Conservation (phyloP, 2,329 filamentous ascomycete genomes). For the Balansia obtecta region DNA sequence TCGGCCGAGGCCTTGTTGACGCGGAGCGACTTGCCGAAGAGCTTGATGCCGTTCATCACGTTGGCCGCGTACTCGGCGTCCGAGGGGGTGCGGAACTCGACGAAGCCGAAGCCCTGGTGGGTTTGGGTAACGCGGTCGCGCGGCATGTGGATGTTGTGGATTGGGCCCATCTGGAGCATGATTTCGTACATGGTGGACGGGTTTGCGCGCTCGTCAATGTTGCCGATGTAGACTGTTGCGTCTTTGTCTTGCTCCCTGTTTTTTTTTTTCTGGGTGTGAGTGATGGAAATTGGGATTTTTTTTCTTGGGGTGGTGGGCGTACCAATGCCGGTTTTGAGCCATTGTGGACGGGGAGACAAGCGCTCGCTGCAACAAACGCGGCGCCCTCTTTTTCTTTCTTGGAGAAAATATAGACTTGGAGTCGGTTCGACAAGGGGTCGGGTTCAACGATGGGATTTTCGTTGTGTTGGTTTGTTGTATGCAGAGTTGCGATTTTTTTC, state of each 20-base stretch:
- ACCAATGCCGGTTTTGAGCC: conserved; percentile 66
- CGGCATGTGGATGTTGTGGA: conserved; percentile 95
- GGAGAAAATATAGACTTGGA: no score
- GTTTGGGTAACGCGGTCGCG: conserved; percentile 95
- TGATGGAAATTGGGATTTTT: not conserved
- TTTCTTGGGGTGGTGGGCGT: conserved; percentile 14
- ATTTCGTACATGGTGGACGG: conserved; percentile 91
- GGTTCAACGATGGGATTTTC: not conserved
- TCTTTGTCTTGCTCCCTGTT: conserved; percentile 92
- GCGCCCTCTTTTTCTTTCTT: not conserved
- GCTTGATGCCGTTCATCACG: conserved; percentile 89
- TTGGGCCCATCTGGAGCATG: conserved; percentile 94
- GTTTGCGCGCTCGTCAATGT: conserved; percentile 91
- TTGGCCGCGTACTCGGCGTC: conserved; percentile 95
- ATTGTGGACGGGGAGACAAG: conserved; percentile 30
- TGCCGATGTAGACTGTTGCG: conserved; percentile 94
- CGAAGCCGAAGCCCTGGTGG: conserved; percentile 97
- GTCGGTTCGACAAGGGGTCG: no score
- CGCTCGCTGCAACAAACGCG: not conserved
- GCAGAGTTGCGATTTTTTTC: no score
- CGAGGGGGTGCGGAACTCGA: conserved; percentile 91
- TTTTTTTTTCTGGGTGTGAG: not conserved
- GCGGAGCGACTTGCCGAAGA: conserved; percentile 88
- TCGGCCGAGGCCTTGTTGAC: conserved; percentile 91
- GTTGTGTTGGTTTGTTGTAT: no score